A percentile compares a stretch with the other conserved stretches of the same genome.
Evolutionary conservation across 768 basidiomycete genomes (phyloP).

Genomic region (Pulveroboletus ravenelii): DNA sequence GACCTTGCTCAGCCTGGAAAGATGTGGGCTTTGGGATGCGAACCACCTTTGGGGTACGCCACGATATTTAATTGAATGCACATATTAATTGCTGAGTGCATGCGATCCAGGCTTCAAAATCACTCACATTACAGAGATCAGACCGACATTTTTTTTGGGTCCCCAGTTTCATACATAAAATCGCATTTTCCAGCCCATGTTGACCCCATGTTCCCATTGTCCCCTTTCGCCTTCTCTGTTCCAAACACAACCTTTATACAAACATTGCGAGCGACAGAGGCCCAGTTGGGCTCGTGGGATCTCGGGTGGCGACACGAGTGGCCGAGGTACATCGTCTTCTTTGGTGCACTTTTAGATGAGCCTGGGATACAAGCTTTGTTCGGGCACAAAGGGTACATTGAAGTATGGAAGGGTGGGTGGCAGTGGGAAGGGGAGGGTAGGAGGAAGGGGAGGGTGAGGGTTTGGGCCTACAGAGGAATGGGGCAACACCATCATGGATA

Average conservation of each 20-base stretch:
- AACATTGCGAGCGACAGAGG: slow-evolving; percentile 28
- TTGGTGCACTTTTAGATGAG: slow-evolving; percentile 67
- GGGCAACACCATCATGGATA: not conserved
- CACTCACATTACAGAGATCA: slow-evolving; percentile 67
- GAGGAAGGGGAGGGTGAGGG: slow-evolving; percentile 62
- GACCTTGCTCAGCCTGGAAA: slow-evolving; percentile 50
- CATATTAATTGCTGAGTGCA: slow-evolving; percentile 7
- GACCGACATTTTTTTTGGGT: slow-evolving; percentile 73
- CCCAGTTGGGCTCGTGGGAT: slow-evolving; percentile 15
- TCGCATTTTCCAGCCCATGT: slow-evolving; percentile 64
- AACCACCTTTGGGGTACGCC: slow-evolving; percentile 82
- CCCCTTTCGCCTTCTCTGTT: slow-evolving; percentile 48
- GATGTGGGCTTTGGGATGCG: slow-evolving; percentile 87
- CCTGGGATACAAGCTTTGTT: slow-evolving; percentile 47
- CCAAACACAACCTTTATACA: slow-evolving; percentile 38
- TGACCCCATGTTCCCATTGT: slow-evolving; percentile 59
- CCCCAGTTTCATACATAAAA: slow-evolving; percentile 62
- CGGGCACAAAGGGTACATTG: slow-evolving; percentile 52
- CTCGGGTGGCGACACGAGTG: slow-evolving; percentile 64
- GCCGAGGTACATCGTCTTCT: slow-evolving; percentile 80
- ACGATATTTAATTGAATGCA: not conserved
- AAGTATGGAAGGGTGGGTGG: slow-evolving; percentile 63
- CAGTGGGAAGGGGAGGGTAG: slow-evolving; percentile 66
- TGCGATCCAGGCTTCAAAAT: slow-evolving; percentile 37
- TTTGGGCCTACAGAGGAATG: slow-evolving; percentile 46